Base-by-base conservation (phyloP, 139 green algal genomes). In the Chlorella sp. region DNA sequence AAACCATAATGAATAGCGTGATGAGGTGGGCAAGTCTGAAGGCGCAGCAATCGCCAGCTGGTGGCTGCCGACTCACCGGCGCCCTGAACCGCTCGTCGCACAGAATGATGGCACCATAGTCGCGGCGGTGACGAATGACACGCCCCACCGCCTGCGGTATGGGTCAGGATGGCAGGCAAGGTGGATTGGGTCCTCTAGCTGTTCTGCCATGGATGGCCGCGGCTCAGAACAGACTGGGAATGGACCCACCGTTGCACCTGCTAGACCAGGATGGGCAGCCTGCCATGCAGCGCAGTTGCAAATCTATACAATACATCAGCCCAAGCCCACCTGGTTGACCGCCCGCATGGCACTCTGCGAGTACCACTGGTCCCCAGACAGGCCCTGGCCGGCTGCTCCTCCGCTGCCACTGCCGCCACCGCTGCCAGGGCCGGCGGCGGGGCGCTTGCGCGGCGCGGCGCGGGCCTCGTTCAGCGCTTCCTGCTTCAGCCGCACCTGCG, bases 121-220 rank as follows among this genome's bases (percentile, higher is more conserved):
- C 97, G 71, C 94, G 88, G 7, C 89, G 64, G 90, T 99, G 97
- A 12, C 97, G 92, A 86, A 99, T 99, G 18, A 99, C 97, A 2
- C 97, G 93, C 7, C 97, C 97, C 88, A 99, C 93, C 1, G 97
- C 97, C 88, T 99, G 97, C 97, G 44, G 23, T n/a, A n/a, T n/a
- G n/a, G n/a, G n/a, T n/a, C n/a, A n/a, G n/a, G n/a, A n/a, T n/a
- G n/a, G n/a, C n/a, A n/a, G n/a, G n/a, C n/a, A n/a, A n/a, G n/a
- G n/a, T n/a, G n/a, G n/a, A n/a, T n/a, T n/a, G n/a, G n/a, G n/a
- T n/a, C n/a, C n/a, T n/a, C n/a, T n/a, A n/a, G n/a, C n/a, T n/a
- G n/a, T n/a, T n/a, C n/a, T n/a, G n/a, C n/a, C n/a, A n/a, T n/a
- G n/a, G n/a, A n/a, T n/a, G n/a, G n/a, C n/a, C n/a, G n/a, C n/a